These are phyloP conservation scores for Giardia duodenalis DNA, from an alignment of 208 protist species.

Conservation along the genomic window DNA sequence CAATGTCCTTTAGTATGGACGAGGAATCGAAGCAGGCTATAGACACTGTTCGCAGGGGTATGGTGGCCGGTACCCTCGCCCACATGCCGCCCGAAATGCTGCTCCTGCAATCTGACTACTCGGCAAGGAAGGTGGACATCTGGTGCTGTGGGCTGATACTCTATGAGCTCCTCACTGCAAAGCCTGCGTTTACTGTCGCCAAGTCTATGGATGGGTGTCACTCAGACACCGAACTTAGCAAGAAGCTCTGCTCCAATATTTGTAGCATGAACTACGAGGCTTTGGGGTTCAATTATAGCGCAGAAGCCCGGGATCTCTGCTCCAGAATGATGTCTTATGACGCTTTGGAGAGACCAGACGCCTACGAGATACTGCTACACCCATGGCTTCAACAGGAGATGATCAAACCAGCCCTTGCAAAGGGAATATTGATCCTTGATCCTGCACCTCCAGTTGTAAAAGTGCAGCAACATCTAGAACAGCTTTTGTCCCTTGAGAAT, in stretches of 20 bases:
- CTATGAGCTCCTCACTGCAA: slow-evolving; percentile 20
- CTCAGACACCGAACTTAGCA: background rate
- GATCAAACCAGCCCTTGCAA: slow-evolving; percentile 3
- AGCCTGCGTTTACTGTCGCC: background rate
- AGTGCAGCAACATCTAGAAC: too few relatives aligned
- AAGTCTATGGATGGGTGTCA: background rate
- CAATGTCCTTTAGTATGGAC: background rate
- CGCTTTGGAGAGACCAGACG: background rate
- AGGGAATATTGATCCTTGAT: slow-evolving; percentile 11
- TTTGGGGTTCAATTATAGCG: background rate
- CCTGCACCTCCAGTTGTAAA: background rate
- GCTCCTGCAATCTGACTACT: background rate
- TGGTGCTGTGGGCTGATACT: slow-evolving; percentile 26
- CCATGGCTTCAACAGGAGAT: background rate
- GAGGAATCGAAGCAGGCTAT: background rate
- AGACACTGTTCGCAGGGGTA: background rate
- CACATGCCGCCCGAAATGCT: slow-evolving; percentile 26
- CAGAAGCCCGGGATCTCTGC: background rate
- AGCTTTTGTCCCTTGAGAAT: too few relatives aligned
- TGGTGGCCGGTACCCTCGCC: background rate
- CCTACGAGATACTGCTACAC: background rate
- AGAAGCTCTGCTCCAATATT: too few relatives aligned
- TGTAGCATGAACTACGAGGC: background rate
- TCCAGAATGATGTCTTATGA: background rate
- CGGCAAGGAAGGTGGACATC: slow-evolving; percentile 14